phyloP scores from a whole-genome alignment of 148 eudicot genomes.

The Chenopodium suecicum region DNA sequence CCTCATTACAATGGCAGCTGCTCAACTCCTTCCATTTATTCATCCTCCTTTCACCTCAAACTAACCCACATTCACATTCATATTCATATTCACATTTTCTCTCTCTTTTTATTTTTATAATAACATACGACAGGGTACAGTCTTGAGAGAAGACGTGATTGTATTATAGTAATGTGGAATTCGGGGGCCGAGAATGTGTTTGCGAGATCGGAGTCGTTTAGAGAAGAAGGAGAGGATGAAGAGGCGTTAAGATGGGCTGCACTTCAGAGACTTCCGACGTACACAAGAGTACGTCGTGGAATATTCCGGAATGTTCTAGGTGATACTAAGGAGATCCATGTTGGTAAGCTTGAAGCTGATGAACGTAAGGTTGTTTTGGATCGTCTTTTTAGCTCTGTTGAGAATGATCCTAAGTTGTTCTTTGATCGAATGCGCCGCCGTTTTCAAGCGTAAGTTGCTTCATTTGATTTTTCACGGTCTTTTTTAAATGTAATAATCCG shows the following conservation, averaged over 20 bases:
- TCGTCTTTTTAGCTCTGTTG: slow-evolving; percentile 57
- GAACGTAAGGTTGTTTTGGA: slow-evolving; percentile 73
- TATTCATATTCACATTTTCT: background rate
- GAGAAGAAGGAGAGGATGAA: slow-evolving; percentile 70
- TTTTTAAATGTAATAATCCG: too few species aligned
- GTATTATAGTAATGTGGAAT: slow-evolving; percentile 47
- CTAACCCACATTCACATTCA: too few species aligned
- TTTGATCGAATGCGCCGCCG: slow-evolving; percentile 77
- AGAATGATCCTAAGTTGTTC: slow-evolving; percentile 64
- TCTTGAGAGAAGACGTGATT: too few species aligned
- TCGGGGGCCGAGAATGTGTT: slow-evolving; percentile 74
- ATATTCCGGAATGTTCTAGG: slow-evolving; percentile 59
- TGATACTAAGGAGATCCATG: slow-evolving; percentile 63
- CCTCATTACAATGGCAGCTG: slow-evolving; percentile 1
- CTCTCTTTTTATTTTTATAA: background rate
- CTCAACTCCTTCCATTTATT: background rate
- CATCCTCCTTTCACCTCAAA: too few species aligned
- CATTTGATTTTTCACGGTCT: too few species aligned
- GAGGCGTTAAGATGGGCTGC: slow-evolving; percentile 96
- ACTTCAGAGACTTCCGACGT: slow-evolving; percentile 86
- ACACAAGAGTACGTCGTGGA: slow-evolving; percentile 66
- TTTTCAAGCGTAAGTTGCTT: slow-evolving; percentile 51
- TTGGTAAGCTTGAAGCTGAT: slow-evolving; percentile 44
- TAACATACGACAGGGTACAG: too few species aligned
- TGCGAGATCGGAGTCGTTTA: slow-evolving; percentile 62